Percentiles rank a stretch among this genome's conserved stretches.
Conservation (phyloP, 768 basidiomycete species). For the Candolleomyces eurysporus region DNA sequence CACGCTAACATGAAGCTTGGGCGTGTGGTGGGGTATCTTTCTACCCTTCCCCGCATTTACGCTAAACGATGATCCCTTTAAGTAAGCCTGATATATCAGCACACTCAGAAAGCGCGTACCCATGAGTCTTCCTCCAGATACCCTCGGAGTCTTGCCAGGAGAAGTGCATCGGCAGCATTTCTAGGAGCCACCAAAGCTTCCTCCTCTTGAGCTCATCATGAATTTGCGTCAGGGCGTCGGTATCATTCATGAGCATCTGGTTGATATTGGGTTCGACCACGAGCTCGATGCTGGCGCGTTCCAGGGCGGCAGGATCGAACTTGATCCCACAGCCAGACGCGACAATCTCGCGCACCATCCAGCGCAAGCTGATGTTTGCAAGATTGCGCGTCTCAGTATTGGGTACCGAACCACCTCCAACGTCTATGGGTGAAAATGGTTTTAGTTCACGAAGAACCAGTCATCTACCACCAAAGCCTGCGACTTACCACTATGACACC, state of each 20-base stretch:
- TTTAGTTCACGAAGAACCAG: too few relatives aligned
- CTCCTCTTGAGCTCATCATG: conserved; percentile 48
- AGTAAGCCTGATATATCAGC: too few relatives aligned
- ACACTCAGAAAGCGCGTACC: not conserved
- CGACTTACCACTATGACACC: conserved; percentile 63
- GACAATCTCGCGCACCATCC: too few relatives aligned
- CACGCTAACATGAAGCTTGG: conserved; percentile 66
- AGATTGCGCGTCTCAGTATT: too few relatives aligned
- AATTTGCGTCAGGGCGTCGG: conserved; percentile 45
- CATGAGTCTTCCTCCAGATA: conserved; percentile 49
- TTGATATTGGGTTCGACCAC: conserved; percentile 7
- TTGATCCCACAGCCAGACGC: conserved; percentile 40
- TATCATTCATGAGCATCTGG: conserved; percentile 11
- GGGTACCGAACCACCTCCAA: conserved; percentile 6
- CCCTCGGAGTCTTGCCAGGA: conserved; percentile 58
- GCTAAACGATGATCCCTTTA: too few relatives aligned
- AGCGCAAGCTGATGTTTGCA: too few relatives aligned
- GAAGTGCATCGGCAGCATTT: conserved; percentile 55
- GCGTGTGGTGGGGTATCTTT: conserved; percentile 39
- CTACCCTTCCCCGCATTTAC: conserved; percentile 59
- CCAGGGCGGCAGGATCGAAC: conserved; percentile 52
- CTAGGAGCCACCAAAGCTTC: conserved; percentile 68
- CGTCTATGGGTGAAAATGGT: conserved; percentile 29
- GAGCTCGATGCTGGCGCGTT: conserved; percentile 34
- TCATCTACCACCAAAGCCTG: too few relatives aligned